These are phyloP conservation scores for Hamamelis virginiana DNA, from an alignment of 164 flowering plant species.

Conservation along the genomic window DNA sequence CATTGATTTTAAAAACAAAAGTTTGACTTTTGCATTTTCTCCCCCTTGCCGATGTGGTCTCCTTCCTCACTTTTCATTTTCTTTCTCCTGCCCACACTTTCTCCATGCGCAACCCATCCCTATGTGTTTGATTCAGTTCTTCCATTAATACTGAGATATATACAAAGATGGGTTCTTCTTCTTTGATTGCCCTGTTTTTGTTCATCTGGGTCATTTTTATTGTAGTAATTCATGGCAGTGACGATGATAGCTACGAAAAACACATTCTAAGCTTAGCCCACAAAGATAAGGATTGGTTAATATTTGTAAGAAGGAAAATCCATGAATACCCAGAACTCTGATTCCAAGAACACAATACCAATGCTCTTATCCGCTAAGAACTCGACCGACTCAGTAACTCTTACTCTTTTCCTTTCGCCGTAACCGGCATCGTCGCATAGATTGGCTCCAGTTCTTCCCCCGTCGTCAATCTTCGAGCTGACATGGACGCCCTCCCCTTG, in stretches of 20 bases:
- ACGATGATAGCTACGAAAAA: conserved; percentile 15
- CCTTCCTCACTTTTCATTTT: too few species aligned
- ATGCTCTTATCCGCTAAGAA: conserved; percentile 69
- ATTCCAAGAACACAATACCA: conserved; percentile 76
- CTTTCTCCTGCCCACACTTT: too few species aligned
- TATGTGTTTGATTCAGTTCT: too few species aligned
- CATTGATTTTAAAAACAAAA: too few species aligned
- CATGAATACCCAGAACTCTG: conserved; percentile 82
- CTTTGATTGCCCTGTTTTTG: too few species aligned
- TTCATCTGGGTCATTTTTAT: not conserved
- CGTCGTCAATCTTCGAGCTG: conserved; percentile 80
- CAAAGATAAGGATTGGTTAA: conserved; percentile 61
- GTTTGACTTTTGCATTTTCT: too few species aligned
- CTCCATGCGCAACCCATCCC: too few species aligned
- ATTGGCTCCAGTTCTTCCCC: conserved; percentile 69
- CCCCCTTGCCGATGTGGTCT: too few species aligned
- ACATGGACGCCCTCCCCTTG: conserved; percentile 92
- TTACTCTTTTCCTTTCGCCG: conserved; percentile 62
- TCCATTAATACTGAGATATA: too few species aligned
- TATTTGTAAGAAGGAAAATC: conserved; percentile 61
- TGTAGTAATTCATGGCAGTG: not conserved
- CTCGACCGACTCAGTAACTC: conserved; percentile 61
- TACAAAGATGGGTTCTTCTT: too few species aligned
- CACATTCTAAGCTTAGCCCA: conserved; percentile 43
- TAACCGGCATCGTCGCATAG: conserved; percentile 72